Conservation (phyloP, 2,329 filamentous ascomycete species). For the Pseudogymnoascus pannorum region DNA sequence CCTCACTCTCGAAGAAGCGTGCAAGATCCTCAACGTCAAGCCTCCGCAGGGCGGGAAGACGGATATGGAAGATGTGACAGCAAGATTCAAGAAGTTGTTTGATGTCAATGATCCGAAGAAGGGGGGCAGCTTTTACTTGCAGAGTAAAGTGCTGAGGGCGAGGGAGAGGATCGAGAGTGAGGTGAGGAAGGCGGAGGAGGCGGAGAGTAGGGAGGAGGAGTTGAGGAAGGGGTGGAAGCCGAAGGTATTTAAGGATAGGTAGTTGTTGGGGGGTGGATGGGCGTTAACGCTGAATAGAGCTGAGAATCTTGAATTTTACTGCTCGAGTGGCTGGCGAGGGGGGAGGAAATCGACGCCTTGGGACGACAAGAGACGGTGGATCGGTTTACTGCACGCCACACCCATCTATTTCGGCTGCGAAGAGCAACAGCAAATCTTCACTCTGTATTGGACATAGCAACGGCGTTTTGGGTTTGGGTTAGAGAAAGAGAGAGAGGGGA, state of each 20-base stretch:
- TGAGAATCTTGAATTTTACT: neutral
- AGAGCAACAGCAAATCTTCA: slow-evolving; percentile 9
- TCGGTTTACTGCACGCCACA: neutral
- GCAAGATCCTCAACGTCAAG: slow-evolving; percentile 93
- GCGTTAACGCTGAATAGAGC: slow-evolving; percentile 10
- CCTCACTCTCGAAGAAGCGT: slow-evolving; percentile 92
- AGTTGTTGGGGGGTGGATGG: slow-evolving; percentile 14
- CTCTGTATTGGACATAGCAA: slow-evolving; percentile 11
- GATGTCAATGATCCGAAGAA: slow-evolving; percentile 92
- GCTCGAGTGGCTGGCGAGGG: neutral
- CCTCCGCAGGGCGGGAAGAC: slow-evolving; percentile 71
- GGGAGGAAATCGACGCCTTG: neutral
- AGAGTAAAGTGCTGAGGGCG: slow-evolving; percentile 91
- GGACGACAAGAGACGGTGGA: neutral
- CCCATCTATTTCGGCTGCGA: neutral
- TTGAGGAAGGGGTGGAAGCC: slow-evolving; percentile 83
- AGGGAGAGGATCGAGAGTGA: slow-evolving; percentile 89
- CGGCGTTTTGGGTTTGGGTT: slow-evolving; percentile 7
- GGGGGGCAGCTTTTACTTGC: slow-evolving; percentile 94
- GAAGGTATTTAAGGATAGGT: slow-evolving; percentile 87
- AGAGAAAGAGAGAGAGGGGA: neutral
- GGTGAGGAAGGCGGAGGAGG: slow-evolving; percentile 63
- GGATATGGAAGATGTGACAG: slow-evolving; percentile 71
- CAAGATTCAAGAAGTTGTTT: slow-evolving; percentile 89
- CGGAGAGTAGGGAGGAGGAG: slow-evolving; percentile 68